Evolutionary conservation across 192 early-diverging fungal species (phyloP).

Genomic region (Backusella luteola): DNA sequence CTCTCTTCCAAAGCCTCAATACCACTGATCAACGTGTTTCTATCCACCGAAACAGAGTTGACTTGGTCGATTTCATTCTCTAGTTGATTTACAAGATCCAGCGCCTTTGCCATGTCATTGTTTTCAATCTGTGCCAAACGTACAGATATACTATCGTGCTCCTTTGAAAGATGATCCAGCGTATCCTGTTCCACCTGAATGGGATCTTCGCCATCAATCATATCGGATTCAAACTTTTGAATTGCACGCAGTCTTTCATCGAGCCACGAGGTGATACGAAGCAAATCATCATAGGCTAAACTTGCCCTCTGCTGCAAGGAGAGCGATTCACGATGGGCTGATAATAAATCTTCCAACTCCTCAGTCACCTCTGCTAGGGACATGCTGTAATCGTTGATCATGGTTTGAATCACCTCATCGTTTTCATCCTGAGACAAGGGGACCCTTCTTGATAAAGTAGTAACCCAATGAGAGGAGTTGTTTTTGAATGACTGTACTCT

Average conservation of each 20-base stretch:
- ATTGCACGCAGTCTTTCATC: slow-evolving; percentile 20
- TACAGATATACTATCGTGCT: slow-evolving; percentile 20
- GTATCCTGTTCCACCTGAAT: slow-evolving; percentile 20
- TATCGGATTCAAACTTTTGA: slow-evolving; percentile 8
- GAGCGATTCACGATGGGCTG: slow-evolving; percentile 27
- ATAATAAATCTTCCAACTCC: slow-evolving; percentile 22
- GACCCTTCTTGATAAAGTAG: not conserved
- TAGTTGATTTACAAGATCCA: slow-evolving; percentile 16
- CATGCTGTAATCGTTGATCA: slow-evolving; percentile 18
- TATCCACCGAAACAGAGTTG: slow-evolving; percentile 30
- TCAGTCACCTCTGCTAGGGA: slow-evolving; percentile 25
- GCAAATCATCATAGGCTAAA: slow-evolving; percentile 30
- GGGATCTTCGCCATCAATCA: not conserved
- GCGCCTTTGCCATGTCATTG: slow-evolving; percentile 20
- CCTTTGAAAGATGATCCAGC: slow-evolving; percentile 22
- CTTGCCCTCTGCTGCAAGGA: slow-evolving; percentile 30
- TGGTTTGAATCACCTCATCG: slow-evolving; percentile 13
- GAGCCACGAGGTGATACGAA: slow-evolving; percentile 25
- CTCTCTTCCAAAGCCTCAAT: slow-evolving; percentile 22
- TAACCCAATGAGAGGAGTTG: slow-evolving; percentile 11
- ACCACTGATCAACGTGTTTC: slow-evolving; percentile 21
- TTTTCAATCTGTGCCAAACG: slow-evolving; percentile 24
- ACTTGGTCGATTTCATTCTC: slow-evolving; percentile 30
- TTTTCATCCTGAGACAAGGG: slow-evolving; percentile 14
- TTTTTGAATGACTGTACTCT: slow-evolving; percentile 17